phyloP scores from a whole-genome alignment of 768 basidiomycete genomes.

The Termitomyces sp. region DNA sequence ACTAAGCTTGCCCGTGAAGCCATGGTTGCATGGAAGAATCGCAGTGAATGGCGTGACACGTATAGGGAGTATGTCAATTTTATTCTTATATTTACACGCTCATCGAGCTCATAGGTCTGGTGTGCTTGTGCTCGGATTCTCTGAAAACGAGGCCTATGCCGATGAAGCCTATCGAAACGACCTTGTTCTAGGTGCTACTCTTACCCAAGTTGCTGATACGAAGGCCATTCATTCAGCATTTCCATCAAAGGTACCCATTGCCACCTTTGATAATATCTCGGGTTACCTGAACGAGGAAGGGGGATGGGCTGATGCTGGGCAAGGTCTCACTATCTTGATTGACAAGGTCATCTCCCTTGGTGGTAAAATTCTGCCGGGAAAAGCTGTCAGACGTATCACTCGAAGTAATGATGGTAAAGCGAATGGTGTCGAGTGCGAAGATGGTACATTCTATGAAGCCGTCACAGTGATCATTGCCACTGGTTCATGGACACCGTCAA shows the following conservation, averaged over 20 bases:
- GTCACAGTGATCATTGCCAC: slow-evolving; percentile 64
- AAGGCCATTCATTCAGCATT: slow-evolving; percentile 43
- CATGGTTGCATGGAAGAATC: slow-evolving; percentile 68
- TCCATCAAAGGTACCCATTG: slow-evolving; percentile 32
- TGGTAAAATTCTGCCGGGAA: slow-evolving; percentile 53
- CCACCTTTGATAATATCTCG: slow-evolving; percentile 25
- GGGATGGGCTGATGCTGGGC: slow-evolving; percentile 81
- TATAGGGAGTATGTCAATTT: slow-evolving; percentile 72
- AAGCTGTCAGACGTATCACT: slow-evolving; percentile 47
- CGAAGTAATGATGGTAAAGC: slow-evolving; percentile 32
- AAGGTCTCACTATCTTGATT: slow-evolving; percentile 54
- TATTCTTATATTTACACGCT: slow-evolving; percentile 6
- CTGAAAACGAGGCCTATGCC: slow-evolving; percentile 32
- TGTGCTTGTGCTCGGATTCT: slow-evolving; percentile 50
- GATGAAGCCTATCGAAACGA: slow-evolving; percentile 61
- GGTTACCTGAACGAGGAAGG: slow-evolving; percentile 75
- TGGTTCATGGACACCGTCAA: slow-evolving; percentile 83
- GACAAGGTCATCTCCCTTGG: slow-evolving; percentile 50
- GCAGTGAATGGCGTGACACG: slow-evolving; percentile 56
- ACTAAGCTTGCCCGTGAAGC: slow-evolving; percentile 70
- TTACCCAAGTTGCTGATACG: slow-evolving; percentile 31
- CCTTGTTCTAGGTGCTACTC: slow-evolving; percentile 43
- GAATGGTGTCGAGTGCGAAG: slow-evolving; percentile 55
- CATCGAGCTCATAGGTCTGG: slow-evolving; percentile 48
- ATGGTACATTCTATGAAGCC: slow-evolving; percentile 50